A percentile compares a stretch with the other conserved stretches of the same genome.
Evolutionary conservation across 768 basidiomycete species (phyloP).

Genomic region (Inosperma sp.): DNA sequence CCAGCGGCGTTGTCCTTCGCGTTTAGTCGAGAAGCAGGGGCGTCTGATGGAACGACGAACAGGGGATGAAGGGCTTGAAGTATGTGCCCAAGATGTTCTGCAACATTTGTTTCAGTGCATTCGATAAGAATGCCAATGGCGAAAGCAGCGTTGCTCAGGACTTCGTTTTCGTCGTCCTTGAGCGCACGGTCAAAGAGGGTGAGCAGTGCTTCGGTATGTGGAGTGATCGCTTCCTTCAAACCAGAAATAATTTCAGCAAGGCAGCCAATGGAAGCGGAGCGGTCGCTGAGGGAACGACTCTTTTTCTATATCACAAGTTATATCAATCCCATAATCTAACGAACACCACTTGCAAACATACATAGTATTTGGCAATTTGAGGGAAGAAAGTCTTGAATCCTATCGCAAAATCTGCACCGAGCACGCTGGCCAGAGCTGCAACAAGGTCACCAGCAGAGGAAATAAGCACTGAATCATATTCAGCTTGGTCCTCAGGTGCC

Average conservation of each 20-base stretch:
- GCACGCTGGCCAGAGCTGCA: conserved; percentile 75
- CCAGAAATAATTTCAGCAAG: conserved; percentile 94
- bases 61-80: conserved; percentile 77
- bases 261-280: conserved; percentile 88
- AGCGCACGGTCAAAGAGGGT: conserved; percentile 84
- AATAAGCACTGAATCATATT: conserved; percentile 94
- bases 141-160: conserved; percentile 94
- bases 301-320: conserved; percentile 62
- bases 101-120: conserved; percentile 76
- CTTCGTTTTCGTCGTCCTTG: conserved; percentile 82
- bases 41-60: conserved; percentile 59
- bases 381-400: conserved; percentile 87
- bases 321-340: too few species aligned
- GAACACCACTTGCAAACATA: conserved; percentile 42
- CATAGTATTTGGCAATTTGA: conserved; percentile 87
- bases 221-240: conserved; percentile 81
- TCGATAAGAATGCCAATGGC: conserved; percentile 89
- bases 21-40: conserved; percentile 65
- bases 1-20: conserved; percentile 97
- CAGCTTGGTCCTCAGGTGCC: conserved; percentile 84
- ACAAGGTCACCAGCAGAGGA: conserved; percentile 94
- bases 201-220: conserved; percentile 75
- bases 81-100: conserved; percentile 72
- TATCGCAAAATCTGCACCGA: conserved; percentile 79
- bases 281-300: conserved; percentile 83